Conservation (phyloP, 2,329 filamentous ascomycete species). For the Cladosporium oxysporum region DNA sequence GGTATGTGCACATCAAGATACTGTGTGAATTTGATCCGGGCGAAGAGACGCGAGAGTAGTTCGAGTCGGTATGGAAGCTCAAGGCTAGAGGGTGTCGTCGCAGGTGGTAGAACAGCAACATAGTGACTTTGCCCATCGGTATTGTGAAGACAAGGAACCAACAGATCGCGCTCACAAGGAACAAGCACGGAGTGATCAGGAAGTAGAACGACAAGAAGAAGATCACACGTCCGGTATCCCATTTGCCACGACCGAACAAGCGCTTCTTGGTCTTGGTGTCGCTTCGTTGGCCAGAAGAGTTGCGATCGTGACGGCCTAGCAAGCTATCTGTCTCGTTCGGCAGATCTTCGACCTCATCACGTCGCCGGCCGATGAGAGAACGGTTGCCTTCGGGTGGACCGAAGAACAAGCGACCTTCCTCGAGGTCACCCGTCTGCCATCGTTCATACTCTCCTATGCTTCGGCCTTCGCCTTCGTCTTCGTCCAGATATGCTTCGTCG, state of each 20-base stretch:
- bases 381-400: slow-evolving; percentile 70
- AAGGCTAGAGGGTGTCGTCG: slow-evolving; percentile 88
- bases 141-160: slow-evolving; percentile 98
- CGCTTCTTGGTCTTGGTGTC: slow-evolving; percentile 66
- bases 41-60: slow-evolving; percentile 66
- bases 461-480: slow-evolving; percentile 91
- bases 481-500: slow-evolving; percentile 90
- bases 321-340: slow-evolving; percentile 83
- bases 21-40: slow-evolving; percentile 55
- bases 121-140: slow-evolving; percentile 94
- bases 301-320: slow-evolving; percentile 56
- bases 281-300: slow-evolving; percentile 30
- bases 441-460: slow-evolving; percentile 99
- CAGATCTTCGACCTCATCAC: slow-evolving; percentile 80
- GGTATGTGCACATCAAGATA: slow-evolving; percentile 93
- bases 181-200: slow-evolving; percentile 80
- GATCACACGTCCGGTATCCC: slow-evolving; percentile 90
- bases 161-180: slow-evolving; percentile 83
- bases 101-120: slow-evolving; percentile 86
- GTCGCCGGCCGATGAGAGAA: slow-evolving; percentile 81
- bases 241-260: slow-evolving; percentile 91
- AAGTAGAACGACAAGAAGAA: slow-evolving; percentile 98
- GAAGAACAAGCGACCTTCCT: slow-evolving; percentile 94
- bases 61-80: slow-evolving; percentile 85
- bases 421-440: slow-evolving; percentile 96